Conservation (phyloP, 169 alveolate genomes). For the Plasmodium malariae region DNA sequence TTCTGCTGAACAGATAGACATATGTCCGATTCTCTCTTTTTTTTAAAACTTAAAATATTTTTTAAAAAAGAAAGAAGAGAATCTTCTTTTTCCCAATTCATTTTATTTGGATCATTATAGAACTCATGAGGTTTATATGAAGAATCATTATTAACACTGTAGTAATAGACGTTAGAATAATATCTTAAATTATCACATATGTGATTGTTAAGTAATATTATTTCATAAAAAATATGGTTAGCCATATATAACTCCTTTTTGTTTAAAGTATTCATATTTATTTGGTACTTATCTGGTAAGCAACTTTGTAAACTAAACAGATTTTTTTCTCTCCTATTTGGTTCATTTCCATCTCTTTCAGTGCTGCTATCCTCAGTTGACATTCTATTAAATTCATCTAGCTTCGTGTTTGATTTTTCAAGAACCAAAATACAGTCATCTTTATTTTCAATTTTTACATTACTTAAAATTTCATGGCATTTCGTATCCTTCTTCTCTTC, state of each 20-base stretch:
- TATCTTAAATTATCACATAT: conserved; percentile 66
- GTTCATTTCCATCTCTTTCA: background rate
- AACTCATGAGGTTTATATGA: conserved; percentile 17
- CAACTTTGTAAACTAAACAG: conserved; percentile 61
- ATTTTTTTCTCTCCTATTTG: conserved; percentile 6
- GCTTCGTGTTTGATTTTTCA: background rate
- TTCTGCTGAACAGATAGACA: conserved; percentile 15
- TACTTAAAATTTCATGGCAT: background rate
- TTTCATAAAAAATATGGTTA: conserved; percentile 74
- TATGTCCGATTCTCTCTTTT: conserved; percentile 36
- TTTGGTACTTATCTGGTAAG: conserved; percentile 65
- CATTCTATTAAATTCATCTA: background rate
- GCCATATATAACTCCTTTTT: conserved; percentile 55
- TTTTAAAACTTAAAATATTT: conserved; percentile 65
- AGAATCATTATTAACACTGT: conserved; percentile 11
- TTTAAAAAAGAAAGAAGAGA: conserved; percentile 61
- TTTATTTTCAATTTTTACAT: background rate
- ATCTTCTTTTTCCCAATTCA: conserved; percentile 37
- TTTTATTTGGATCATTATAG: conserved; percentile 61
- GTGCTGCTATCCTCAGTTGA: background rate
- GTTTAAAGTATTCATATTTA: conserved; percentile 38
- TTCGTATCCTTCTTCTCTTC: background rate
- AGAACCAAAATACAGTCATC: background rate
- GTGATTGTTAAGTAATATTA: conserved; percentile 58
- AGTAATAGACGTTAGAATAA: conserved; percentile 62